phyloP scores from a whole-genome alignment of 176 grass and related monocot species.

The Dactylis glomerata region DNA sequence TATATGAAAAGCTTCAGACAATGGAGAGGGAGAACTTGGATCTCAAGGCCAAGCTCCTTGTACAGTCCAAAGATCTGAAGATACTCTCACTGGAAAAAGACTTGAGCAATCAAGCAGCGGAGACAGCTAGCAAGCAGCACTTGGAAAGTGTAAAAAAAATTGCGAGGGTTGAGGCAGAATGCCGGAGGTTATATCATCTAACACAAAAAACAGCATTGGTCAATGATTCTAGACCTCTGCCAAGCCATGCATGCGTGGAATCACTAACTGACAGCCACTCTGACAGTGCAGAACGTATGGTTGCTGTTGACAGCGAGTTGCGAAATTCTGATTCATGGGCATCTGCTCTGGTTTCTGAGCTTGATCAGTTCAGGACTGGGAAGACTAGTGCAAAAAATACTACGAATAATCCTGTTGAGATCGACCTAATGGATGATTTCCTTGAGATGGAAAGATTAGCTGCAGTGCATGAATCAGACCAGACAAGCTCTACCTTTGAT shows the following conservation, averaged over 20 bases:
- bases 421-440: constrained; percentile 98
- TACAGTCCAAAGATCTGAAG: constrained; percentile 60
- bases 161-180: constrained; percentile 88
- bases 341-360: constrained; percentile 72
- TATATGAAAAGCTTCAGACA: constrained; percentile 52
- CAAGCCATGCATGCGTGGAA: constrained; percentile 43
- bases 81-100: constrained; percentile 79
- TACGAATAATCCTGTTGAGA: constrained; percentile 53
- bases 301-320: constrained; percentile 60
- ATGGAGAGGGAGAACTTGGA: constrained; percentile 70
- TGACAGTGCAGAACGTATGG: constrained; percentile 56
- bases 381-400: constrained; percentile 48
- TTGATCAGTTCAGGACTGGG: constrained; percentile 83
- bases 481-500: constrained; percentile 50
- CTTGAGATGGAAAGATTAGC: constrained; percentile 97
- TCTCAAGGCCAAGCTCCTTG: constrained; percentile 66
- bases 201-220: constrained; percentile 32
- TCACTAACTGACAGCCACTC: constrained; percentile 85
- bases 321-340: constrained; percentile 67
- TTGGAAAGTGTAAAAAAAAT: constrained; percentile 83
- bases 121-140: constrained; percentile 88
- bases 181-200: constrained; percentile 55
- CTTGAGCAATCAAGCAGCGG: constrained; percentile 81
- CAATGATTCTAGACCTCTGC: constrained; percentile 40
- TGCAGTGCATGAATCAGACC: constrained; percentile 60